Conservation (phyloP, 495 filamentous ascomycete species). For the Aspergillus ostianus region DNA sequence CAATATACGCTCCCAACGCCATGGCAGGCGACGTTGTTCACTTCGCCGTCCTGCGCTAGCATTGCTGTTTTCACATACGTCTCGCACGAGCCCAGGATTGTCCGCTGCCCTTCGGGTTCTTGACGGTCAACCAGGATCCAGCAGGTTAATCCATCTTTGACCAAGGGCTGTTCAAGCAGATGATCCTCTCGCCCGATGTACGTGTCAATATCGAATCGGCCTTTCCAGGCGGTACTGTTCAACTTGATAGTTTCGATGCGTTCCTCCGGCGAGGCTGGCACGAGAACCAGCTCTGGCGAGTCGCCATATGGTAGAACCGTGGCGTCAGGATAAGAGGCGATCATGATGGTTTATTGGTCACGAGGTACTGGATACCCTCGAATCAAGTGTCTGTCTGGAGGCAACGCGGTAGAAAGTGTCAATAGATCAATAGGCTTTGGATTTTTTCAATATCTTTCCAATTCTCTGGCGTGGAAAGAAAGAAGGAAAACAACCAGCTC, state of each 20-base stretch:
- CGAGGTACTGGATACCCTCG: not conserved
- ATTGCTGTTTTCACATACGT: slow-evolving; percentile 74
- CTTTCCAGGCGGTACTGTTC: slow-evolving; percentile 72
- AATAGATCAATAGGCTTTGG: not conserved
- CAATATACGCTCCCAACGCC: slow-evolving; percentile 88
- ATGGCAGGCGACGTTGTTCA: slow-evolving; percentile 69
- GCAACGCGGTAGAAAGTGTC: not conserved
- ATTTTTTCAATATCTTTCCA: not conserved
- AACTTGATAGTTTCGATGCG: slow-evolving; percentile 59
- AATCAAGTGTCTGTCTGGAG: not conserved
- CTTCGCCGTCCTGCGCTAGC: slow-evolving; percentile 43
- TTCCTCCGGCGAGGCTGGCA: slow-evolving; percentile 66
- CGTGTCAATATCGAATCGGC: slow-evolving; percentile 58
- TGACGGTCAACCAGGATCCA: slow-evolving; percentile 77
- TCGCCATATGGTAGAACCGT: slow-evolving; percentile 52
- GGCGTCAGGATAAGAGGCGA: slow-evolving; percentile 24
- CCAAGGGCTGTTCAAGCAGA: slow-evolving; percentile 63
- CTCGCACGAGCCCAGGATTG: slow-evolving; percentile 80
- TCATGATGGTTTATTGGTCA: slow-evolving; percentile 25
- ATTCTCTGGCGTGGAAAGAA: not conserved
- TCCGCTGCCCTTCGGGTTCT: slow-evolving; percentile 47
- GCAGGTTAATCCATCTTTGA: slow-evolving; percentile 70
- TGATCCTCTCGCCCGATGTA: slow-evolving; percentile 79
- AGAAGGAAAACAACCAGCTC: not conserved
- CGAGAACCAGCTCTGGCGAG: slow-evolving; percentile 63